Evolutionary conservation across 2,329 filamentous ascomycete genomes (phyloP).

Genomic region (Anthostomella pinea): DNA sequence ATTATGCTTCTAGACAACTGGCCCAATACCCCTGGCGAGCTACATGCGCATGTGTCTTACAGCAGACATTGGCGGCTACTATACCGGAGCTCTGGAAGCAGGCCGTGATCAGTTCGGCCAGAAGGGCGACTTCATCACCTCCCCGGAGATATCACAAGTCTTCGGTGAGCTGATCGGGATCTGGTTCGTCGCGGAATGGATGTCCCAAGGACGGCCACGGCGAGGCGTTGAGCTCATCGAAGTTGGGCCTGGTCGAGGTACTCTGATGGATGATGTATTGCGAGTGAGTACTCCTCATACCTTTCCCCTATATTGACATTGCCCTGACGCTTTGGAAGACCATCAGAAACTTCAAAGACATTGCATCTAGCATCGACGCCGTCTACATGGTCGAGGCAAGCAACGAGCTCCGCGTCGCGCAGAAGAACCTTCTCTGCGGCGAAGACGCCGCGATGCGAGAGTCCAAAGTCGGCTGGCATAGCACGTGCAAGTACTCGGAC

Average conservation of each 20-base stretch:
- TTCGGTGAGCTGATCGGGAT: conserved; percentile 93
- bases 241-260: conserved; percentile 89
- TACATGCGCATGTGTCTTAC: conserved; percentile 99
- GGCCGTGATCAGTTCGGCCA: conserved; percentile 85
- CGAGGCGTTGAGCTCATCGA: conserved; percentile 86
- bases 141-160: conserved; percentile 93
- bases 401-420: conserved; percentile 68
- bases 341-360: conserved; percentile 75
- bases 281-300: conserved; percentile 55
- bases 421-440: conserved; percentile 80
- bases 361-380: conserved; percentile 75
- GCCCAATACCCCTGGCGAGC: conserved; percentile 84
- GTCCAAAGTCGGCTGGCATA: conserved; percentile 70
- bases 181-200: conserved; percentile 96
- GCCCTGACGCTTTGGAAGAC: too few species aligned
- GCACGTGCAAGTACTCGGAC: conserved; percentile 70
- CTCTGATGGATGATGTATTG: conserved; percentile 94
- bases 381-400: conserved; percentile 97
- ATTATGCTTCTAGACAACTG: conserved; percentile 60
- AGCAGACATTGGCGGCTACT: conserved; percentile 86
- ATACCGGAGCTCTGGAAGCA: conserved; percentile 69
- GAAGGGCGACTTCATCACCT: conserved; percentile 94
- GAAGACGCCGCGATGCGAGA: conserved; percentile 63
- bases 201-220: conserved; percentile 75
- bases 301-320: too few species aligned